Base-by-base conservation (phyloP, 805 yeast genomes). In the Hanseniaspora meyeri region DNA sequence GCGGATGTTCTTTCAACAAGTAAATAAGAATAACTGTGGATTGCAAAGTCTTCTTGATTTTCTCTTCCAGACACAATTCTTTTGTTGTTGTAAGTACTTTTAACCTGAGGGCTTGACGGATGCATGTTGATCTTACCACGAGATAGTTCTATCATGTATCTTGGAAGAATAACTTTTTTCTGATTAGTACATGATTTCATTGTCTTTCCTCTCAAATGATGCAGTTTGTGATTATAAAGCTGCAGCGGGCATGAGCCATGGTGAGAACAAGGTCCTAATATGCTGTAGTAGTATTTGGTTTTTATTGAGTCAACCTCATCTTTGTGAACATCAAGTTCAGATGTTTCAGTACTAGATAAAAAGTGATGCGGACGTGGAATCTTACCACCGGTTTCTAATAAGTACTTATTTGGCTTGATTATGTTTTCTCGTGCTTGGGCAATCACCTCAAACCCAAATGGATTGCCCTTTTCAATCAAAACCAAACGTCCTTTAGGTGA, bases 221-320 rank as follows among this genome's bases (percentile, higher is more conserved):
- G 86, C 63, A 76, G 80, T 38, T 78, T 78, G 1, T 95, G 87
- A 51, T 84, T 84, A 14, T 84, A 82, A 36, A 81, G 74, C 67
- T 90, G 97, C 55, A 91, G 70, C 0, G 97, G 97, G 64, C 97
- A 90, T 61, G 74, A 77, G 12, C 82, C 79, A 63, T 88, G 96
- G 66, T 93, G 97, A 0, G 91, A 70, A 65, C 97, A 93, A 3
- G 98, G 98, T 0, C 96, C 96, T 19, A 91, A 65, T 9, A 91
- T 75, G 43, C 77, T 77, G 51, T 89, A 64, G 60, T 83, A 82
- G 64, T 77, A 75, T 64, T 77, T 68, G 46, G 70, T 70, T 38
- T 68, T 20, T 2, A n/a, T 34, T 17, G 59, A 60, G 34, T 19
- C 14, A 14, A 20, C 47, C 12, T 49, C 49, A 24, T 38, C 46